phyloP scores from a whole-genome alignment of 805 yeast species.

The Starmerella lactis-condensi region DNA sequence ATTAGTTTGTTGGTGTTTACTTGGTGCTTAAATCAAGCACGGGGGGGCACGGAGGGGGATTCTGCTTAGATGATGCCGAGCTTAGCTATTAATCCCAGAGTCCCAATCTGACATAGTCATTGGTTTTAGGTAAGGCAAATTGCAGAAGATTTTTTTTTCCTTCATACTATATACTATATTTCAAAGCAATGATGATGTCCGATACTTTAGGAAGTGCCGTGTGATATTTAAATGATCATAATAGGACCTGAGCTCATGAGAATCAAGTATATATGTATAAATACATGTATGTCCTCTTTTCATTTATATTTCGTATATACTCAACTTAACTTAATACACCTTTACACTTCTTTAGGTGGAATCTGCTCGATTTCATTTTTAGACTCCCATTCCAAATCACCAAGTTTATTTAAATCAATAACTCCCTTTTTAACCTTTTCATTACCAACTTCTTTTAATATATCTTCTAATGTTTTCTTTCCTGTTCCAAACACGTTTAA shows the following conservation, averaged over 20 bases:
- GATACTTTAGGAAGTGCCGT: slow-evolving; percentile 22
- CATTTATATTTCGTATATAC: neutral
- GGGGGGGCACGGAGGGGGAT: too few species aligned
- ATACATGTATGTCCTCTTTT: slow-evolving; percentile 1
- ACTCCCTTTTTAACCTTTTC: slow-evolving; percentile 47
- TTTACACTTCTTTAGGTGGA: slow-evolving; percentile 1
- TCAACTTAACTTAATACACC: neutral
- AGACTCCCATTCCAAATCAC: slow-evolving; percentile 20
- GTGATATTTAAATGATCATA: slow-evolving; percentile 20
- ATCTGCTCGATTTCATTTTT: slow-evolving; percentile 9
- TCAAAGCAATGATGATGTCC: slow-evolving; percentile 16
- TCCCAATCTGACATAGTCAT: too few species aligned
- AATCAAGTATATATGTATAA: slow-evolving; percentile 1
- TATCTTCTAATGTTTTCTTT: slow-evolving; percentile 60
- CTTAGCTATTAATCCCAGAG: too few species aligned
- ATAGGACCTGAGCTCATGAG: slow-evolving; percentile 17
- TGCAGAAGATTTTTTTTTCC: slow-evolving; percentile 2
- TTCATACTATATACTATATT: slow-evolving; percentile 11
- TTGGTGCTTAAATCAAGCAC: too few species aligned
- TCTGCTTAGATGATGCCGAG: too few species aligned
- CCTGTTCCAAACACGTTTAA: slow-evolving; percentile 66
- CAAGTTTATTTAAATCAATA: slow-evolving; percentile 33
- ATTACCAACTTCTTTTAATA: slow-evolving; percentile 48
- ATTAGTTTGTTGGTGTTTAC: too few species aligned
- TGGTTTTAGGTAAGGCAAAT: too few species aligned